Evolutionary conservation across 352 stramenopile genomes (phyloP).

Genomic region (Pythium coloratum): DNA sequence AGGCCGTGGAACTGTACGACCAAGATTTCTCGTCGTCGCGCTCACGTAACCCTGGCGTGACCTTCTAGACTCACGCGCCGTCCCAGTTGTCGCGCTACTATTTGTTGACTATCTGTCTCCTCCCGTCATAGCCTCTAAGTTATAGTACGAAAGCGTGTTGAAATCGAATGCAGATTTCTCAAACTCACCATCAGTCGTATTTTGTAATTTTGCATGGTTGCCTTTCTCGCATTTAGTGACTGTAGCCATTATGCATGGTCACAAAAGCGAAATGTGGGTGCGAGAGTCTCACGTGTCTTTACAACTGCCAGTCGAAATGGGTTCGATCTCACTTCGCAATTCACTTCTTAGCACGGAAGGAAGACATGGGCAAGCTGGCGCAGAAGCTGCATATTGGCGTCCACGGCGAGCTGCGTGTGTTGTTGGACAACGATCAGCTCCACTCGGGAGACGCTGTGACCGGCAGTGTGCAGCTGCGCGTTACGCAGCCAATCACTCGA

Average conservation of each 20-base stretch:
- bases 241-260: neutral
- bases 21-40: neutral
- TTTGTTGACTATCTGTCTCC: neutral
- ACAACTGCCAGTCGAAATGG: too few relatives aligned
- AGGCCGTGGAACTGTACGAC: constrained; percentile 5
- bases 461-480: neutral
- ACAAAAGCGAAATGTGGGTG: neutral
- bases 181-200: neutral
- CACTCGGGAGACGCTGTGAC: neutral
- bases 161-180: neutral
- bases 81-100: neutral
- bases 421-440: neutral
- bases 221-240: neutral
- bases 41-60: neutral
- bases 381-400: constrained; percentile 4
- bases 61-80: neutral
- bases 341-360: neutral
- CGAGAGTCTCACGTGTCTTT: neutral
- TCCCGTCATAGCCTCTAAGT: neutral
- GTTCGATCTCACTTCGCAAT: too few relatives aligned
- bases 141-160: neutral
- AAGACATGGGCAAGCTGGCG: constrained; percentile 1
- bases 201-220: neutral
- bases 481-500: neutral
- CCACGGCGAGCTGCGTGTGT: neutral